Conservation (phyloP, 129 eudicot species). For the Flaveria linearis region DNA sequence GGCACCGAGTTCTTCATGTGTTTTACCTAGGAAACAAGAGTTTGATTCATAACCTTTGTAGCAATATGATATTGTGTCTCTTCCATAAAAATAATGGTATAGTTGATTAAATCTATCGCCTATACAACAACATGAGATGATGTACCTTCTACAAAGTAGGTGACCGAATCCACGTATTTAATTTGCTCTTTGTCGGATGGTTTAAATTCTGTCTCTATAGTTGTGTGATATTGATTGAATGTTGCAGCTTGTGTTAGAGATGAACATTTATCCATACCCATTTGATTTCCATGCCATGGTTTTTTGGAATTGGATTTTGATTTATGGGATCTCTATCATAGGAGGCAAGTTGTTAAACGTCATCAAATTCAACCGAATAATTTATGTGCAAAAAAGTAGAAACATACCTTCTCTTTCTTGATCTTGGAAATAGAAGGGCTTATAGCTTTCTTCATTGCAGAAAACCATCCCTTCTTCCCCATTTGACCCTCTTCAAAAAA, state of each 20-base stretch:
- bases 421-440: conserved; percentile 50
- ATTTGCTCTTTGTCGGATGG: conserved; percentile 50
- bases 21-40: conserved; percentile 41
- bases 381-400: neutral
- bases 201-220: conserved; percentile 32
- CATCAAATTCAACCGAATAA: neutral
- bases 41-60: conserved; percentile 42
- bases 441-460: conserved; percentile 63
- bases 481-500: conserved; percentile 47
- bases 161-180: conserved; percentile 49
- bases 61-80: conserved; percentile 41
- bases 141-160: conserved; percentile 38
- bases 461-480: conserved; percentile 81
- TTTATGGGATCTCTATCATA: conserved; percentile 46
- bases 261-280: conserved; percentile 35
- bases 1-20: conserved; percentile 53
- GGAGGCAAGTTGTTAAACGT: neutral
- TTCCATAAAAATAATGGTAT: conserved; percentile 39
- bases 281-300: conserved; percentile 45
- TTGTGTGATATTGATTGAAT: conserved; percentile 31
- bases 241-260: conserved; percentile 34
- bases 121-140: neutral
- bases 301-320: conserved; percentile 47
- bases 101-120: conserved; percentile 34
- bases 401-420: conserved; percentile 47